Evolutionary conservation across 768 basidiomycete species (phyloP).

Genomic region (Filobasidium floriforme): DNA sequence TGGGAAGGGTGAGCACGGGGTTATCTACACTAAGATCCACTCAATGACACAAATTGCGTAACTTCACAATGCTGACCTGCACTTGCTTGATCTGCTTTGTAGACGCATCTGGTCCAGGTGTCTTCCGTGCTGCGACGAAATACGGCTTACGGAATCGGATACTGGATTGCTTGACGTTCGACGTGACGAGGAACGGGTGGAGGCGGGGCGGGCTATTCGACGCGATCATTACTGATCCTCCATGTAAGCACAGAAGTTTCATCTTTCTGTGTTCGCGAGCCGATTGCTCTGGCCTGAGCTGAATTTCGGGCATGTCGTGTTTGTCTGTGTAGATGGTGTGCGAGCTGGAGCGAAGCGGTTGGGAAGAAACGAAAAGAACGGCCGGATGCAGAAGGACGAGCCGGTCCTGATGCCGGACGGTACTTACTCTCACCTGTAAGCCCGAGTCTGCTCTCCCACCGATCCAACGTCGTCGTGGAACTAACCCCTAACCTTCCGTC

Average conservation of each 20-base stretch:
- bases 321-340: conserved; percentile 63
- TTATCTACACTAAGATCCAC: too few relatives aligned
- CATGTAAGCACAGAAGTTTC: conserved; percentile 63
- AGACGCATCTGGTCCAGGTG: conserved; percentile 53
- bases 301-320: neutral
- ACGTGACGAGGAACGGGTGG: conserved; percentile 84
- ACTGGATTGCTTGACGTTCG: conserved; percentile 81
- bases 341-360: conserved; percentile 52
- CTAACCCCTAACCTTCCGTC: neutral
- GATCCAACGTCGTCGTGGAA: too few relatives aligned
- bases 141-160: conserved; percentile 70
- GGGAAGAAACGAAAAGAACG: conserved; percentile 36
- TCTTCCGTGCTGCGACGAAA: conserved; percentile 70
- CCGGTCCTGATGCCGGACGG: conserved; percentile 44
- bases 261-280: neutral
- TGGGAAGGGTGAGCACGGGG: conserved; percentile 74
- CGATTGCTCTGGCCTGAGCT: conserved; percentile 8
- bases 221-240: conserved; percentile 88
- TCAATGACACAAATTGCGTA: too few relatives aligned
- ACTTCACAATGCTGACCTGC: too few relatives aligned
- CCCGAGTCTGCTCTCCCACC: too few relatives aligned
- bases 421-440: conserved; percentile 45
- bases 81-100: neutral
- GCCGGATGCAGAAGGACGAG: conserved; percentile 32
- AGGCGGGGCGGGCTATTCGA: conserved; percentile 83